Base-by-base conservation (phyloP, 2,329 filamentous ascomycete genomes). In the Magnaporthiopsis incrustans region DNA sequence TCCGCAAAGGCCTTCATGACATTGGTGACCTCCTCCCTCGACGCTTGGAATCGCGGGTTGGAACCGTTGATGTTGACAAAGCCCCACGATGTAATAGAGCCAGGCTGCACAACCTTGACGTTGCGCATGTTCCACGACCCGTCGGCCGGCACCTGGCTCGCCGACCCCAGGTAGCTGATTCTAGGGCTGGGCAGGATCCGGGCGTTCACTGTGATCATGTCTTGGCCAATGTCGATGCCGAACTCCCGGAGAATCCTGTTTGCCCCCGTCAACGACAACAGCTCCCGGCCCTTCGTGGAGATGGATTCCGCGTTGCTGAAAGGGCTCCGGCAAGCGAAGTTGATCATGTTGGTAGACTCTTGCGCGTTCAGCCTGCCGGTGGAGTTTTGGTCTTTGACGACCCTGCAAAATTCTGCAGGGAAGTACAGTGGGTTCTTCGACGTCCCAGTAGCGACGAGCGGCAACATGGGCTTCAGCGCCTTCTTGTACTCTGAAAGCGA, bases 71-170 rank as follows among this genome's bases (percentile, higher is more conserved):
- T 63, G 30, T 64, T 60, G 32, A 85, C 70, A 38, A 78, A 78
- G 32, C 85, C 66, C 70, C 75, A 84, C 0, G 79, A 78, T 82
- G 85, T 89, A 0, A 71, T 74, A 88, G 81, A 70, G 0, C 83
- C 82, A 0, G 82, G 70, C 61, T 77, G 82, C 11, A 78, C 75
- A 59, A 93, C 88, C 65, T 79, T 81, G 18, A 85, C 79, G 0
- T 77, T 73, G 0, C 68, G 74, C 78, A 94, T 83, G 69, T 92
- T 92, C 91, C 90, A 95, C 1, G 81, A 80, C 0, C 88, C 90
- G n/a, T 77, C 75, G 0, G 82, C 76, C 1, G 62, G 71, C 7
- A 81, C 65, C 10, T 58, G 64, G 22, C 57, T 67, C 26, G 72
- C 66, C 65, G 72, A 66, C 5, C 38, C 32, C 4, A 38, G 27